Evolutionary conservation across 139 green algal species (phyloP).

Genomic region (Ettlia oleoabundans): DNA sequence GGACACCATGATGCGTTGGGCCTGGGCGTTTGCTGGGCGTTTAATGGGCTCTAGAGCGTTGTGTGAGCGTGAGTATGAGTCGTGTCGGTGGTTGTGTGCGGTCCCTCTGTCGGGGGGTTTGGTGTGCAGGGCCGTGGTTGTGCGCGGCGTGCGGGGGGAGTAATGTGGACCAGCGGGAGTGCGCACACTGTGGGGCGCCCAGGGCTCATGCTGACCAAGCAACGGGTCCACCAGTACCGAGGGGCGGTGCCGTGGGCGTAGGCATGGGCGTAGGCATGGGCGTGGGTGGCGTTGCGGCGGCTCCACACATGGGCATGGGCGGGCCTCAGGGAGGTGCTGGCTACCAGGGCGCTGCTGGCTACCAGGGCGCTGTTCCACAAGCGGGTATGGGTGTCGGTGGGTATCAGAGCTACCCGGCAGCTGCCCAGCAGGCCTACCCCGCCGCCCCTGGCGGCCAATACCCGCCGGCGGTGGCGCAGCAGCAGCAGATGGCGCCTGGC

Average conservation of each 20-base stretch:
- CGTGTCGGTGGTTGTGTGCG: constrained; percentile 8
- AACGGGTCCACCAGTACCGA: no score
- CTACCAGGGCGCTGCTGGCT: not conserved
- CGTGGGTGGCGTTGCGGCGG: not conserved
- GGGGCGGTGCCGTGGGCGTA: no score
- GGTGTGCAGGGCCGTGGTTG: constrained; percentile 10
- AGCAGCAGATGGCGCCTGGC: not conserved
- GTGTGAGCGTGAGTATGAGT: not conserved
- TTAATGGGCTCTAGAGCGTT: no score
- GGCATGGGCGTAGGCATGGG: not conserved
- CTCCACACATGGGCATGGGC: no score
- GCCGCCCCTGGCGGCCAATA: no score
- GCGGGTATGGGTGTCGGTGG: no score
- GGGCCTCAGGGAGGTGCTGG: not conserved
- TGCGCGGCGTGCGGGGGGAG: not conserved
- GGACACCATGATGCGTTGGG: not conserved
- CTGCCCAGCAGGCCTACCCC: not conserved
- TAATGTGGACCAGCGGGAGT: not conserved
- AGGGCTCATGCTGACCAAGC: not conserved
- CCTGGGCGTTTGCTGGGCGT: not conserved
- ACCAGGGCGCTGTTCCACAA: not conserved
- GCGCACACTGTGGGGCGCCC: not conserved
- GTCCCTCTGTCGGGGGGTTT: not conserved
- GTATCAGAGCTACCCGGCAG: not conserved
- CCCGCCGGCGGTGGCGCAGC: no score